phyloP scores from a whole-genome alignment of 2,329 filamentous ascomycete genomes.

The Scedosporium aurantiacum region DNA sequence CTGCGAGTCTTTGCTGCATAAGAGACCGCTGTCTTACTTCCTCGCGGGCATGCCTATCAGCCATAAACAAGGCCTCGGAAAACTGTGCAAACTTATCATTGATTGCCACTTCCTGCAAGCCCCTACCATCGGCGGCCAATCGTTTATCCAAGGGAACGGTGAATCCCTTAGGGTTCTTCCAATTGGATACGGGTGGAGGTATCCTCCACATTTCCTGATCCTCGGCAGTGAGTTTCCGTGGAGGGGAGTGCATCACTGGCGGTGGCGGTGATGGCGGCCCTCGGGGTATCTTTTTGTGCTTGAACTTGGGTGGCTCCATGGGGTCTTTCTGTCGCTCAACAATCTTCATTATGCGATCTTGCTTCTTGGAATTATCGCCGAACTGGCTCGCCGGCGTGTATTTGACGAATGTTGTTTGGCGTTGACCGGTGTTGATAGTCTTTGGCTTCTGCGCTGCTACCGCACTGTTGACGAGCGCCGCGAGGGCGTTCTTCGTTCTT shows the following conservation, averaged over 20 bases:
- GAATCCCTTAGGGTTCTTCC: conserved; percentile 99
- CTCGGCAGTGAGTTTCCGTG: conserved; percentile 87
- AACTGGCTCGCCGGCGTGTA: conserved; percentile 97
- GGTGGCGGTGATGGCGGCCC: conserved; percentile 87
- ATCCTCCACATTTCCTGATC: conserved; percentile 96
- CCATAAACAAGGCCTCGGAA: conserved; percentile 85
- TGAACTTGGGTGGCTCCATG: conserved; percentile 96
- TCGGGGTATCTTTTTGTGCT: conserved; percentile 94
- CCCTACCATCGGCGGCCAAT: conserved; percentile 83
- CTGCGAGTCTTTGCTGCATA: conserved; percentile 92
- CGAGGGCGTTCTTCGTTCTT: conserved; percentile 77
- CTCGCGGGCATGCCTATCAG: conserved; percentile 87
- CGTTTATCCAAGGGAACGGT: conserved; percentile 94
- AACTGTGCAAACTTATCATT: conserved; percentile 99
- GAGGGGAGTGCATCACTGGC: conserved; percentile 89
- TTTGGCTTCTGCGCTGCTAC: conserved; percentile 92
- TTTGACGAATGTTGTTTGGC: conserved; percentile 84
- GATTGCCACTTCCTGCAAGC: conserved; percentile 86
- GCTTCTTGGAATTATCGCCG: conserved; percentile 76
- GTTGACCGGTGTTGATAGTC: conserved; percentile 72
- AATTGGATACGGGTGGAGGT: conserved; percentile 81
- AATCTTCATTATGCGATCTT: conserved; percentile 97
- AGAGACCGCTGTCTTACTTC: conserved; percentile 84
- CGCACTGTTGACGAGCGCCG: conserved; percentile 70
- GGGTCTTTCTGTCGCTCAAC: conserved; percentile 83